Base-by-base conservation (phyloP, 768 basidiomycete species). In the Pisolithus marmoratus region DNA sequence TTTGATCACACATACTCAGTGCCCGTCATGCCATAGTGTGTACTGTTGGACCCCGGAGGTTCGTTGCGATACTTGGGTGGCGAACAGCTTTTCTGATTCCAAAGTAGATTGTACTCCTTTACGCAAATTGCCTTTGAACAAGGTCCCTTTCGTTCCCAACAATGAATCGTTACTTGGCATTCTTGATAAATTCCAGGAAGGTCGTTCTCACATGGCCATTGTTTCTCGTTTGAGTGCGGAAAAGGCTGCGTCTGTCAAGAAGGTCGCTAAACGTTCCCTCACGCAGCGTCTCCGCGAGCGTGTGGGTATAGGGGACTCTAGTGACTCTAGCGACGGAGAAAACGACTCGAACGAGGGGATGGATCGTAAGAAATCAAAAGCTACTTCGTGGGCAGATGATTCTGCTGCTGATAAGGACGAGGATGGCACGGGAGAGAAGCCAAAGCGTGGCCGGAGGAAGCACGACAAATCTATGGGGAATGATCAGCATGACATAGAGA, bases 161-260 rank as follows among this genome's bases (percentile, higher is more conserved):
- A 91, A 94, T 59, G 89, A 92, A 67, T 80, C 91, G 22, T 73
- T 95, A 1, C 77, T 94, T 14, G 83, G 87, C 22, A 89, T 93
- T 54, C 75, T 94, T 29, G 91, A 94, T 65, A 85, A 77, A 54
- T 94, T 94, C 66, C 91, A 94, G 65, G 90, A 92, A 62, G 92
- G 90, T 4, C 78, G 90, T 29, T 90, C 87, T 38, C 92, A 95
- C 64, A 94, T 95, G 81, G 92, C 92, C 20, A 87, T 94, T 58
- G 90, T 94, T 49, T 84, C 83, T 55, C 81, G 89, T 42, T 81
- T 87, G 58, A 86, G 83, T 48, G 76, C 76, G 12, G 82, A 85
- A 52, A 85, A 83, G 67, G 87, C 87, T 17, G 76, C 81, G n/a
- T 84, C 83, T 47, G 83, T 92, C 50, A 92, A 91, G 77, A 80